Evolutionary conservation across 73 alveolate genomes (phyloP), one percentile per base, ranked within the genome.

Genomic region (Symbiodinium natans): DNA sequence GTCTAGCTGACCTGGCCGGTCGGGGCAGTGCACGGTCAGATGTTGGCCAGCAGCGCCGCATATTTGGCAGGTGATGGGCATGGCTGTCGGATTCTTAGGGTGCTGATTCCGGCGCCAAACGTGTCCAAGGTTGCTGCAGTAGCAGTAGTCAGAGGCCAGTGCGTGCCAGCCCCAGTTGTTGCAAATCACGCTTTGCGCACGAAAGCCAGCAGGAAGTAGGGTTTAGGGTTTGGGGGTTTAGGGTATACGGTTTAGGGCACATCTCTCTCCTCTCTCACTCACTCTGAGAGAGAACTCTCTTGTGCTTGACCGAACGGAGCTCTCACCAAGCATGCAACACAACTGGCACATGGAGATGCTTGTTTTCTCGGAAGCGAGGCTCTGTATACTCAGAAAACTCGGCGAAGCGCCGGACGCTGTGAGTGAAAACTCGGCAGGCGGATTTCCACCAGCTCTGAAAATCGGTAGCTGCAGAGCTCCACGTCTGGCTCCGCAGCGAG

Each of bases 1-100:
- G 4, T n/a, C 1, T 42, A 11, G 82, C 11, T 11, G 42, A 73
- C 31, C 40, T 15, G 41, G 84, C 9, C 84, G 84, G 40, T 73
- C 46, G 1, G 84, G 84, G 25, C 84, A 73, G 25, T 73, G 84
- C 84, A 33, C 84, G 10, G 84, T 73, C 84, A 73, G 31, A 42
- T 73, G 84, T 13, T 73, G 10, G 40, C 25, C 25, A 0, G 84
- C 27, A 33, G 84, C 84, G 21, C 84, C 84, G 25, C 84, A 73
- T 5, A 34, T 33, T 73, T 42, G 27, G 84, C 84, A 73, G 29
- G 41, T 73, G 46, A 73, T 73, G n/a, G 84, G 84, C 84, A 73
- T 73, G 84, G 77, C 77, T 63, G 29, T 27, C 68, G 68, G 68
- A 4, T n/a, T n/a, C n/a, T n/a, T n/a, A n/a, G n/a, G n/a, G n/a